Evolutionary conservation across 768 basidiomycete genomes (phyloP), one percentile per base, ranked within the genome.

Genomic region (Tulasnella sp.): DNA sequence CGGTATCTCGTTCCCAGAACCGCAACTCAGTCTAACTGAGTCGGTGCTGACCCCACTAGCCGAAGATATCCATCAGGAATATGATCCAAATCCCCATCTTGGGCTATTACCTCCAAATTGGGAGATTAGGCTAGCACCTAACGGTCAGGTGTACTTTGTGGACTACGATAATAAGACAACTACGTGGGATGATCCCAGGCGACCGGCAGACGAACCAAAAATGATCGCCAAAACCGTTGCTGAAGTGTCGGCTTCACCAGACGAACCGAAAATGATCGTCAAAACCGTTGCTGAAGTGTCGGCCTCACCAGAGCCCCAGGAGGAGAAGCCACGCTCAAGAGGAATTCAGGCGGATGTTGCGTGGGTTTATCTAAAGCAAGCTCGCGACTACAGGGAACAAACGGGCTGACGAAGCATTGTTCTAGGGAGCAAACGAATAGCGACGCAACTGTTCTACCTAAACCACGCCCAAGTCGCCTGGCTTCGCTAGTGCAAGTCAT

Each of bases 81-180:
- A 38, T 19, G 26, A 48, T 48, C 19, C n/a, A 10, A 48, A 27
- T 60, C 88, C 89, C 10, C 94, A 97, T 69, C 85, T 99, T 24
- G 96, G 96, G 2, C 95, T 95, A 26, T 73, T 99, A 19, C 96
- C 96, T 3, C 91, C 89, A 42, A 96, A 96, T 55, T 99, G 96
- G 96, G 96, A 99, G 73, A 98, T 98, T 95, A 89, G 96, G 43
- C 85, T 98, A 52, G 98, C 96, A 5, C 86, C 88, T 2, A 98
- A 96, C 0, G 95, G 96, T 1, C 85, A 96, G 49, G 95, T 98
- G 7, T 99, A 99, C 76, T 99, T 99, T 70, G 96, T 99, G 53
- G 96, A 99, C 72, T 96, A 98, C 76, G 98, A 98, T 74, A 98
- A 95, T 56, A 96, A 97, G 81, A 98, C 96, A 32, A 99, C 96